A percentile compares a stretch with the other conserved stretches of the same genome.
These are phyloP conservation scores for Mycena crocata DNA, from an alignment of 768 basidiomycete species.

Conservation along the genomic window DNA sequence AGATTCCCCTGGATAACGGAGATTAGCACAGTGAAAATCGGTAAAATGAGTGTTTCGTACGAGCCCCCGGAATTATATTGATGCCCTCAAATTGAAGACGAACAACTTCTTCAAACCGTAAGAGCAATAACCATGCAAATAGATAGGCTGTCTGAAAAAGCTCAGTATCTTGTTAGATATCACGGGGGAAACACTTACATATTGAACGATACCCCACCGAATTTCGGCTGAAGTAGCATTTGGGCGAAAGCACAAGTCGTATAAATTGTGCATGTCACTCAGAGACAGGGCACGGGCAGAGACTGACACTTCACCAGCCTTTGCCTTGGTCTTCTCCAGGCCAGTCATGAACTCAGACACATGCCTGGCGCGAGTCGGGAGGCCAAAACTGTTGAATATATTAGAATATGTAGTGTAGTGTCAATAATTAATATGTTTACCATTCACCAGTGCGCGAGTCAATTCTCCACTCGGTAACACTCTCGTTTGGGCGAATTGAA, in stretches of 20 bases:
- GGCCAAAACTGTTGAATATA: too few species aligned
- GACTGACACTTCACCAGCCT: slow-evolving; percentile 32
- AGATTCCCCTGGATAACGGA: not conserved
- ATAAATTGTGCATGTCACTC: slow-evolving; percentile 33
- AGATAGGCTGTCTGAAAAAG: slow-evolving; percentile 12
- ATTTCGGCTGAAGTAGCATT: not conserved
- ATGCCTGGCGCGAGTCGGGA: slow-evolving; percentile 11
- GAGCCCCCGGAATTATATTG: slow-evolving; percentile 18
- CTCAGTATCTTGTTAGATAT: too few species aligned
- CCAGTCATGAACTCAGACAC: slow-evolving; percentile 39
- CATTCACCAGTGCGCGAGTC: too few species aligned
- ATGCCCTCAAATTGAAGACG: slow-evolving; percentile 30
- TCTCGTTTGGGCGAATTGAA: too few species aligned
- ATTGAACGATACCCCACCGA: not conserved
- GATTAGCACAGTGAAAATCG: not conserved
- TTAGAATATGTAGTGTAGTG: too few species aligned
- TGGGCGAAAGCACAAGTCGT: slow-evolving; percentile 24
- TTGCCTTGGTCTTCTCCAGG: slow-evolving; percentile 38
- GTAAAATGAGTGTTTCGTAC: not conserved
- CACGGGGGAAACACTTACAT: not conserved
- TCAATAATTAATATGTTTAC: too few species aligned
- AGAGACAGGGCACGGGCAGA: slow-evolving; percentile 34
- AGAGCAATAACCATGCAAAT: slow-evolving; percentile 32
- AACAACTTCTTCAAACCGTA: slow-evolving; percentile 32
- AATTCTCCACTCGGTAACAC: too few species aligned